Evolutionary conservation across 2,329 filamentous ascomycete genomes (phyloP), one percentile per base, ranked within the genome.

Genomic region (Alternaria infectoria): DNA sequence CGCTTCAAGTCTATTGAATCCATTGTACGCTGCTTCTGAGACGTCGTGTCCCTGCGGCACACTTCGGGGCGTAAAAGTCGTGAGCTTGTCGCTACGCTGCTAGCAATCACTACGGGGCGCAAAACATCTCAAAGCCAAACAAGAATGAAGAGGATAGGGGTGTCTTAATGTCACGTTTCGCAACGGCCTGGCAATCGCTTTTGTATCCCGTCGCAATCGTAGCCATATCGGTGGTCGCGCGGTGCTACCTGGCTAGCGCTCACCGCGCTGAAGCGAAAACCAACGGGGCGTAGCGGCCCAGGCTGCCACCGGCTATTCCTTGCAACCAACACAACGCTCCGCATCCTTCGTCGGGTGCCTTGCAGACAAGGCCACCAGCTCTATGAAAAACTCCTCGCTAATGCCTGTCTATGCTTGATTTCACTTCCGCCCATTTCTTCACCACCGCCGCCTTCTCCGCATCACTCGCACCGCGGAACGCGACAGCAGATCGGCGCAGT

Each of bases 401-500:
- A 30, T 50, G 25, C 25, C 7, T 30, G 3, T 17, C 12, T 30
- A 50, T 50, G 26, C 25, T 50, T 5, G 25, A 50, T 6, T 30
- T 50, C n/a, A 50, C 6, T 19, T 50, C 26, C 26, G 46, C 25
- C 54, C 54, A 61, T 15, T n/a, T 51, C 12, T 21, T n/a, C 2
- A 52, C 40, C 19, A 46, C 46, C 2, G 15, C 26, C 0, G 12
- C 46, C n/a, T 44, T 47, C 23, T 61, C 46, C 1, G 9, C 6
- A 26, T 46, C 26, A 5, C 36, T 32, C 12, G 17, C 12, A 17
- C 6, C 7, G 12, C 50, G 54, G 10, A 52, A 61, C 5, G 57
- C 49, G 7, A 51, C 17, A 7, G 43, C 51, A 5, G 65, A 60
- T 36, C 61, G 62, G 4, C 67, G 60, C n/a, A 69, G 19, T 4